Evolutionary conservation across 2,329 filamentous ascomycete species (phyloP).

Genomic region (Hirsutella minnesotensis): DNA sequence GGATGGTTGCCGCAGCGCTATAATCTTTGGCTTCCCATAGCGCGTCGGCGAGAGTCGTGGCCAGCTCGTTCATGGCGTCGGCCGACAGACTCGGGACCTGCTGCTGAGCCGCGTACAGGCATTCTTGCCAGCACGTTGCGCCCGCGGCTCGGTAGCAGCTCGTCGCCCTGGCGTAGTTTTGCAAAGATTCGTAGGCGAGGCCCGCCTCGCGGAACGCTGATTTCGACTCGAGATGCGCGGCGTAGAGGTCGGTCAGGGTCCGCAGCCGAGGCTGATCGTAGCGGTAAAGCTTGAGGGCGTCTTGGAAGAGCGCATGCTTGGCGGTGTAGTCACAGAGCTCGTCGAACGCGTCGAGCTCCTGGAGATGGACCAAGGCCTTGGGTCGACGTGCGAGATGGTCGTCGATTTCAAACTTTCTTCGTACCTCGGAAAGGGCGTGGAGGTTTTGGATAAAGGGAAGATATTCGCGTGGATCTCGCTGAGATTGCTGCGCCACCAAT

Average conservation of each 20-base stretch:
- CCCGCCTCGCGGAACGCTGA: slow-evolving; percentile 80
- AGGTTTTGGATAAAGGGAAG: slow-evolving; percentile 86
- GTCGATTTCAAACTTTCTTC: slow-evolving; percentile 76
- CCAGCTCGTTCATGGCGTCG: slow-evolving; percentile 53
- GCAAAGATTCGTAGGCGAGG: slow-evolving; percentile 79
- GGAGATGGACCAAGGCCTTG: slow-evolving; percentile 70
- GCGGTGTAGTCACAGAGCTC: slow-evolving; percentile 68
- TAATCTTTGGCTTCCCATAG: slow-evolving; percentile 80
- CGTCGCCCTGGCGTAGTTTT: slow-evolving; percentile 61
- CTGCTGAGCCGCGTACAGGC: slow-evolving; percentile 66
- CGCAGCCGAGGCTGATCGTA: slow-evolving; percentile 60
- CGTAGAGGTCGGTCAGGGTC: slow-evolving; percentile 66
- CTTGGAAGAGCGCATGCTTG: slow-evolving; percentile 68
- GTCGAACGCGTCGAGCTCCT: slow-evolving; percentile 60
- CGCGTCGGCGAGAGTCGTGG: slow-evolving; percentile 63
- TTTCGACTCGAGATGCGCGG: slow-evolving; percentile 59
- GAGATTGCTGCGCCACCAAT: slow-evolving; percentile 86
- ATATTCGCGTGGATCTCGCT: slow-evolving; percentile 91
- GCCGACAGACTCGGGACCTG: slow-evolving; percentile 47
- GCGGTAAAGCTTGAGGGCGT: slow-evolving; percentile 70
- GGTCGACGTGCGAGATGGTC: slow-evolving; percentile 65
- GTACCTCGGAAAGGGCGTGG: slow-evolving; percentile 58
- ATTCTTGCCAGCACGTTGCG: slow-evolving; percentile 73
- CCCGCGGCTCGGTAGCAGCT: slow-evolving; percentile 75
- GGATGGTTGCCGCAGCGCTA: slow-evolving; percentile 63